Percentiles rank a stretch among this genome's conserved stretches.
phyloP scores from a whole-genome alignment of 345 rosid genomes.

The Noccaea caerulescens region DNA sequence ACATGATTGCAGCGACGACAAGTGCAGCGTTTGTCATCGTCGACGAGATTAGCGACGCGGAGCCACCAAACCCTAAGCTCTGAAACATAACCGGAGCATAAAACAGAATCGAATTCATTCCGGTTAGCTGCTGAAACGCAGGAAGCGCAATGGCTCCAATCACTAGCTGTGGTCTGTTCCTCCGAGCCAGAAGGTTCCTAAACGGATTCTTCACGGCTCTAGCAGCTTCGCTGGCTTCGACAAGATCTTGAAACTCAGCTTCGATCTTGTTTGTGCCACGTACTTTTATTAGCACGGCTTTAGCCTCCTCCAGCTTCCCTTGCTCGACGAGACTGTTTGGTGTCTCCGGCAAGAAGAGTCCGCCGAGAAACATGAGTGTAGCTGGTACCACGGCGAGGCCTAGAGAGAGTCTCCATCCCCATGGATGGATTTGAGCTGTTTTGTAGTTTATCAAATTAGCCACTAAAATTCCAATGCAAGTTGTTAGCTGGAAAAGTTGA shows the following conservation, averaged over 20 bases:
- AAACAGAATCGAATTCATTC: conserved; percentile 83
- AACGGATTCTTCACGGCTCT: conserved; percentile 69
- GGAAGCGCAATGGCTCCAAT: conserved; percentile 80
- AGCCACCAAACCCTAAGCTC: conserved; percentile 78
- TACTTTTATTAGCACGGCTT: conserved; percentile 60
- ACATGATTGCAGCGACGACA: conserved; percentile 59
- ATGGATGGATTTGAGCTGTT: conserved; percentile 76
- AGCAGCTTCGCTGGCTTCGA: conserved; percentile 79
- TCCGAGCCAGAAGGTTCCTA: conserved; percentile 60
- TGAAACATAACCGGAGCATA: conserved; percentile 89
- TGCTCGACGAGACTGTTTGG: conserved; percentile 85
- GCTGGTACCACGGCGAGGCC: conserved; percentile 76
- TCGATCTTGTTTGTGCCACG: conserved; percentile 70
- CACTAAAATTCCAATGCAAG: conserved; percentile 76
- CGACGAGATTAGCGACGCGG: conserved; percentile 66
- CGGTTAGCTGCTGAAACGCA: conserved; percentile 82
- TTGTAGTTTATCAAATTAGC: conserved; percentile 74
- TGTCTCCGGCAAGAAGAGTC: conserved; percentile 70
- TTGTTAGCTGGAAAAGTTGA: conserved; percentile 83
- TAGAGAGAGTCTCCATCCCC: conserved; percentile 88
- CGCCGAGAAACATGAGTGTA: conserved; percentile 69
- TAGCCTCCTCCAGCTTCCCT: conserved; percentile 70
- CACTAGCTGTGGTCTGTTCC: conserved; percentile 71
- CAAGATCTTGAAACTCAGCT: conserved; percentile 73
- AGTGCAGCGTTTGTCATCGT: conserved; percentile 63